Evolutionary conservation across 2,329 filamentous ascomycete species (phyloP), one percentile per base, ranked within the genome.

Genomic region (Fusarium euwallaceae): DNA sequence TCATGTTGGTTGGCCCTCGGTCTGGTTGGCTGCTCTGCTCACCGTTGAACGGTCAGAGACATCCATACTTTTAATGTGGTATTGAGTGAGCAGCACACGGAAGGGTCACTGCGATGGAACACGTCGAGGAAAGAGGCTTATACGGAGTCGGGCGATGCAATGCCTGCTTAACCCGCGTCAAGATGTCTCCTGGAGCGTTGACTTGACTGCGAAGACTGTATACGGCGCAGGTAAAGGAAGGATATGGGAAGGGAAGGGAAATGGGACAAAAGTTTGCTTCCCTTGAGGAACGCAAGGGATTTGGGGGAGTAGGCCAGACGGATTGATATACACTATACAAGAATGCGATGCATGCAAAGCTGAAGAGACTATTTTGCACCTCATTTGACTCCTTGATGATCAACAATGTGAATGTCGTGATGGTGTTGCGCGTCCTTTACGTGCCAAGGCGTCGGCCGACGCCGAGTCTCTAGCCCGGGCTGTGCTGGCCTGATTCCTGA

Each of bases 251-350:
- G 60, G 72, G 61, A 68, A 56, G 64, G 67, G 69, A 65, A 73
- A 53, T 55, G 66, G 68, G 70, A 48, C 67, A 76, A 77, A 78
- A 79, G 73, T 72, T 73, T 73, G 61, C 66, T 61, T 72, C 66
- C 72, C 55, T 56, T 66, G 55, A 20, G 72, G 69, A 74, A 78
- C 63, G 76, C 68, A 75, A 68, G 66, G 75, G 56, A 67, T 68
- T 59, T 76, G 45, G 61, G 70, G 70, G 67, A 70, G 68, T 70
- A 58, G 60, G 66, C 36, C 45, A 61, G 67, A 70, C 62, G 66
- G 74, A 78, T 79, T 65, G 74, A 78, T 79, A 78, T 75, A 77
- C 53, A 76, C 61, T 77, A 79, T 77, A 79, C 71, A 78, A 69
- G 77, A 79, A 79, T 79, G 77, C 77, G 51, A 79, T 70, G 69